Evolutionary conservation across 768 basidiomycete species (phyloP).

Genomic region (Macrocybe gigantea): DNA sequence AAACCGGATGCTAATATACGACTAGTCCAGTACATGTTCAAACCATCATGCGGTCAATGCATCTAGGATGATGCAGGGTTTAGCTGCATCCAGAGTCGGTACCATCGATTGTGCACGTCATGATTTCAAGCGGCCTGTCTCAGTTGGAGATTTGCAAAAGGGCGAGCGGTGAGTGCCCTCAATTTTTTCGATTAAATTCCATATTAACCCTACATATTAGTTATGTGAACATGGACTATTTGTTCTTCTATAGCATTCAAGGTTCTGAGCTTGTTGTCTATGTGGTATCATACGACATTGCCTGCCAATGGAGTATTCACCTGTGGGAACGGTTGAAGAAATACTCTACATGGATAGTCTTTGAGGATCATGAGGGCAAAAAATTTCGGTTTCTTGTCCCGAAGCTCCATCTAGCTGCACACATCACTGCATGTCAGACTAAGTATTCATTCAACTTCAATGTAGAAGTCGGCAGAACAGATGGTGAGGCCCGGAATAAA

Average conservation of each 20-base stretch:
- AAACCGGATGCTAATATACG: too few relatives aligned
- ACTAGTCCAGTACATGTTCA: constrained; percentile 1
- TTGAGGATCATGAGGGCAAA: not conserved
- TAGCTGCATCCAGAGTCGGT: constrained; percentile 3
- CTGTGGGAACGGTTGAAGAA: constrained; percentile 1
- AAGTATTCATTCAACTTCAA: constrained; percentile 16
- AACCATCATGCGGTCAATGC: not conserved
- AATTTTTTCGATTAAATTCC: not conserved
- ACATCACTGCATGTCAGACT: constrained; percentile 17
- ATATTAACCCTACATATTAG: not conserved
- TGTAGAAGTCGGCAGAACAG: constrained; percentile 19
- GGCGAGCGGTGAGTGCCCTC: constrained; percentile 8
- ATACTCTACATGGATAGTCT: not conserved
- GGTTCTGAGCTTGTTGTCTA: not conserved
- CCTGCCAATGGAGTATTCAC: constrained; percentile 4
- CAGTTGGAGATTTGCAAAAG: constrained; percentile 10
- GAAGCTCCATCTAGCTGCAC: constrained; percentile 30
- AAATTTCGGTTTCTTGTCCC: constrained; percentile 19
- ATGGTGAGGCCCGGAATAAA: constrained; percentile 29
- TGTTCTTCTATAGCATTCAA: constrained; percentile 3
- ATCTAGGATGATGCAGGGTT: constrained; percentile 1
- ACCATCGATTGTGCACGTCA: constrained; percentile 7
- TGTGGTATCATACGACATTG: constrained; percentile 7
- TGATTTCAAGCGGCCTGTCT: constrained; percentile 4
- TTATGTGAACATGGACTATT: constrained; percentile 9